Percentiles rank a stretch among this genome's conserved stretches.
Conservation (phyloP, 768 basidiomycete species). For the Pleurotus cornucopiae region DNA sequence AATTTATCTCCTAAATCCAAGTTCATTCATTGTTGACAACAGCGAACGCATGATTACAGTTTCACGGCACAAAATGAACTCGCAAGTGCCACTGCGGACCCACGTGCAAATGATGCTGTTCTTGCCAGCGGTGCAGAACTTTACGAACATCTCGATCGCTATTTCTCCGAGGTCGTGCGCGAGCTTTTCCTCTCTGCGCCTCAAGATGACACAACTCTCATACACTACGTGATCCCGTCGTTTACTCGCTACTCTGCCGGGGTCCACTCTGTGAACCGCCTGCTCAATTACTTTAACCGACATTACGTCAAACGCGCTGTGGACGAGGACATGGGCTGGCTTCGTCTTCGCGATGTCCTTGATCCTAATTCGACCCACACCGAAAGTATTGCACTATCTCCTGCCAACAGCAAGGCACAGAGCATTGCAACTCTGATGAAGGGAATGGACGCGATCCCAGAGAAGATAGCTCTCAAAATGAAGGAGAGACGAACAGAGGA, state of each 20-base stretch:
- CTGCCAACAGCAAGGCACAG: conserved; percentile 44
- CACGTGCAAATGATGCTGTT: conserved; percentile 19
- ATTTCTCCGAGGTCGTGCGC: conserved; percentile 56
- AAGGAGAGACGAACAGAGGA: conserved; percentile 59
- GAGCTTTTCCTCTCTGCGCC: conserved; percentile 63
- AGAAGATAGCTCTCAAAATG: conserved; percentile 53
- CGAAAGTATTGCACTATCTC: conserved; percentile 22
- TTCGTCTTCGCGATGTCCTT: conserved; percentile 61
- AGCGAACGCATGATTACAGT: conserved; percentile 19
- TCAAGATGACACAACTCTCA: conserved; percentile 58
- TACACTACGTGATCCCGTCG: conserved; percentile 67
- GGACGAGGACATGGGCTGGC: conserved; percentile 79
- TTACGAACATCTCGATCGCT: conserved; percentile 70
- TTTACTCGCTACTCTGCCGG: conserved; percentile 71
- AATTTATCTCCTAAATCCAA: conserved; percentile 19
- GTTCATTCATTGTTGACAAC: conserved; percentile 12
- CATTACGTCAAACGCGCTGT: conserved; percentile 73
- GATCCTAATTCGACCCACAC: conserved; percentile 21
- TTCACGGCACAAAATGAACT: conserved; percentile 57
- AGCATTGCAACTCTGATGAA: conserved; percentile 2
- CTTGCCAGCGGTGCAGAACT: conserved; percentile 59
- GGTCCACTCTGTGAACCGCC: conserved; percentile 62
- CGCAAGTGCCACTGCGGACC: conserved; percentile 25
- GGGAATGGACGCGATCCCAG: conserved; percentile 48
- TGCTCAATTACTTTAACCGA: conserved; percentile 76